Conservation (phyloP, 805 yeast species). For the Saccharomycopsis javanensis region DNA sequence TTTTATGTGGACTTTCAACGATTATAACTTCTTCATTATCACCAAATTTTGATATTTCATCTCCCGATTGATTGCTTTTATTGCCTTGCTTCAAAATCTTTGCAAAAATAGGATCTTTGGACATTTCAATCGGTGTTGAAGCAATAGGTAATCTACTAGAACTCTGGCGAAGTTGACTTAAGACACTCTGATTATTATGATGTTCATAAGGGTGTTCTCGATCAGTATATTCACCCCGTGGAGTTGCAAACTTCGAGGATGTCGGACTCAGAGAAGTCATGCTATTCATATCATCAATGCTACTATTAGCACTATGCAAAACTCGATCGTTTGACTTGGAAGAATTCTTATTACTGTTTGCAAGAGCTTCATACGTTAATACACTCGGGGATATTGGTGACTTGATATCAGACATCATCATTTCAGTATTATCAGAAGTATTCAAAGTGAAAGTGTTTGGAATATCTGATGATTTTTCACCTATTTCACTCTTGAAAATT, state of each 20-base stretch:
- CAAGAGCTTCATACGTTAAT: not conserved
- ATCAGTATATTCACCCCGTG: not conserved
- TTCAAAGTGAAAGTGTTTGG: not conserved
- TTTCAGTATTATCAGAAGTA: not conserved
- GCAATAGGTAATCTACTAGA: constrained; percentile 3
- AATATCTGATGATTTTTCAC: not conserved
- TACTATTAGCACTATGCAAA: not conserved
- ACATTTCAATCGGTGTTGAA: constrained; percentile 18
- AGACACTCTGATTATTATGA: not conserved
- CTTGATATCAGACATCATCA: not conserved
- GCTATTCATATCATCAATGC: not conserved
- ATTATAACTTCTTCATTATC: not conserved
- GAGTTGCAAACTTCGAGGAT: not conserved
- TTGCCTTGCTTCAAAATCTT: constrained; percentile 7
- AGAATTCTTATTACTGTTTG: not conserved
- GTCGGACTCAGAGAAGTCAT: not conserved
- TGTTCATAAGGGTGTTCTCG: not conserved
- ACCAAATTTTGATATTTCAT: not conserved
- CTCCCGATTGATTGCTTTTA: not conserved
- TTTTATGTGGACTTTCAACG: not conserved
- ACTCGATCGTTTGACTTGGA: not conserved
- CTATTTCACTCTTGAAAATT: not conserved
- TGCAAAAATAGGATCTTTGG: constrained; percentile 19
- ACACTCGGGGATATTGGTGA: not conserved
- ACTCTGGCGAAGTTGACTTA: not conserved